These are phyloP conservation scores for Hydrangea macrophylla DNA, from an alignment of 148 eudicot genomes.

Conservation along the genomic window DNA sequence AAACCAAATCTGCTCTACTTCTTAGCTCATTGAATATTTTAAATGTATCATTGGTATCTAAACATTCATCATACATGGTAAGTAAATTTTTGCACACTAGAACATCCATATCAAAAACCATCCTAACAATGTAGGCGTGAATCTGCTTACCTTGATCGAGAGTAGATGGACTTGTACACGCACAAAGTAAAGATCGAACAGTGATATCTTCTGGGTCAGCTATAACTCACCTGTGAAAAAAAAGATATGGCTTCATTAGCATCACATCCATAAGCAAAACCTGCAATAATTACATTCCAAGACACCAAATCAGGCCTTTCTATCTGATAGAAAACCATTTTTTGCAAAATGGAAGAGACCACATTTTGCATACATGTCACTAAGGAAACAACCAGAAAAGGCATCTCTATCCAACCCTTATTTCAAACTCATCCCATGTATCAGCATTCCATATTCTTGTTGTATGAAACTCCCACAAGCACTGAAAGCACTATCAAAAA, in stretches of 20 bases:
- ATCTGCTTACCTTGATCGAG: conserved; percentile 33
- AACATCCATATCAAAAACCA: conserved; percentile 22
- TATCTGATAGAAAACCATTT: conserved; percentile 30
- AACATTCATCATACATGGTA: conserved; percentile 38
- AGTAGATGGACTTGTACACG: conserved; percentile 22
- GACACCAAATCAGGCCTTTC: conserved; percentile 38
- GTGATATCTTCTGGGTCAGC: conserved; percentile 38
- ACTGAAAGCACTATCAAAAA: conserved; percentile 37
- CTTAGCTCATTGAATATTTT: conserved; percentile 30
- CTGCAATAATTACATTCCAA: conserved; percentile 43
- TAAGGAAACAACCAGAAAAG: conserved; percentile 30
- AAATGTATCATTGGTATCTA: conserved; percentile 19
- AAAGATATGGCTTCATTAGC: conserved; percentile 22
- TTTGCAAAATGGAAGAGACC: conserved; percentile 25
- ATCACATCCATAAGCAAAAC: conserved; percentile 32
- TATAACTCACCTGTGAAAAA: conserved; percentile 31
- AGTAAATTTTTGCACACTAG: conserved; percentile 35
- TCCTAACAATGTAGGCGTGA: conserved; percentile 35
- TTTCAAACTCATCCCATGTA: conserved; percentile 40
- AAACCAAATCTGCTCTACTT: conserved; percentile 29
- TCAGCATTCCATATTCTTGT: conserved; percentile 34
- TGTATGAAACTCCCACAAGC: conserved; percentile 34
- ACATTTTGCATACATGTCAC: conserved; percentile 49
- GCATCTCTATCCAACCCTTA: conserved; percentile 29
- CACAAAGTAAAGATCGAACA: conserved; percentile 36